Evolutionary conservation across 371 early-diverging fungal species (phyloP).

Genomic region (Mucor irregularis): DNA sequence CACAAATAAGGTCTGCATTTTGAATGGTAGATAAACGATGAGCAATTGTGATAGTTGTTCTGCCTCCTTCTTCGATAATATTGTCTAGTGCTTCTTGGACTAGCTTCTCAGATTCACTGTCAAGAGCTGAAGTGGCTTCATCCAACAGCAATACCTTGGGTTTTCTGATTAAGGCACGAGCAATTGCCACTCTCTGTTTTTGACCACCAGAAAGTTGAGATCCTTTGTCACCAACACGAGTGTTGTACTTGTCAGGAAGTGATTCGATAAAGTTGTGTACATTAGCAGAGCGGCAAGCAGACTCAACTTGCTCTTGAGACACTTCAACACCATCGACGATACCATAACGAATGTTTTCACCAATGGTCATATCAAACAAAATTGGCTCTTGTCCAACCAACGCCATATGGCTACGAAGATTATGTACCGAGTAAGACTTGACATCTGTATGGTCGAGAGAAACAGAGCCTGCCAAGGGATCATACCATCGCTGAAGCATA

Average conservation of each 20-base stretch:
- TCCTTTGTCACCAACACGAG: conserved; percentile 77
- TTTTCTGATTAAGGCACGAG: conserved; percentile 76
- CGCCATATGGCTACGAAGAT: conserved; percentile 72
- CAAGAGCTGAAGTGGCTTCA: conserved; percentile 95
- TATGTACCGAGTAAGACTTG: conserved; percentile 56
- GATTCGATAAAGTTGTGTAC: conserved; percentile 75
- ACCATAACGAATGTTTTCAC: conserved; percentile 79
- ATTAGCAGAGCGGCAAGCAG: conserved; percentile 71
- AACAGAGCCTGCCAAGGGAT: conserved; percentile 63
- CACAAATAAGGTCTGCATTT: conserved; percentile 75
- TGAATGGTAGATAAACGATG: conserved; percentile 73
- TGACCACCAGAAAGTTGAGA: conserved; percentile 72
- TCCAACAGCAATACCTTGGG: conserved; percentile 91
- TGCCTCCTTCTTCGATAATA: conserved; percentile 59
- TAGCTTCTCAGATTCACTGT: conserved; percentile 83
- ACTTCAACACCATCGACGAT: conserved; percentile 37
- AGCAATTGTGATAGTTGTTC: conserved; percentile 72
- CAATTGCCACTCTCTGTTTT: conserved; percentile 73
- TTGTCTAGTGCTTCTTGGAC: conserved; percentile 86
- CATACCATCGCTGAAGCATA: conserved; percentile 87
- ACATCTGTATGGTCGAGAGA: conserved; percentile 66
- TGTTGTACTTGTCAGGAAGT: conserved; percentile 77
- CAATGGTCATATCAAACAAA: conserved; percentile 80
- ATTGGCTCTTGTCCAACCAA: conserved; percentile 88
- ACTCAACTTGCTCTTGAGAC: conserved; percentile 59